A percentile compares a stretch with the other conserved stretches of the same genome.
These are phyloP conservation scores for Dichotomocladium elegans DNA, from an alignment of 371 early-diverging fungal species.

Conservation along the genomic window DNA sequence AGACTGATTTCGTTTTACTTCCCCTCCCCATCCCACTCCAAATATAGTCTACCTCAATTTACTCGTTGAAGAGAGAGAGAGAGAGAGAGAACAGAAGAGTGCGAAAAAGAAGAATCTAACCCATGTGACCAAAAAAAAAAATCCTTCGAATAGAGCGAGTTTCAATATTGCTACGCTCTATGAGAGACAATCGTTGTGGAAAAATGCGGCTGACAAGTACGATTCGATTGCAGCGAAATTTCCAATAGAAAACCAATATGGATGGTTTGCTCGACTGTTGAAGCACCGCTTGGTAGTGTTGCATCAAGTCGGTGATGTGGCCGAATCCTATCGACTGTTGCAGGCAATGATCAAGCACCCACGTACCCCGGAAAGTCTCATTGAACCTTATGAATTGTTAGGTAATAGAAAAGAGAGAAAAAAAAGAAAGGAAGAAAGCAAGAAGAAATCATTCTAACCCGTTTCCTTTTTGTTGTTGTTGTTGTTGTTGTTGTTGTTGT, in stretches of 20 bases:
- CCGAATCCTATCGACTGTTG: slow-evolving; percentile 3
- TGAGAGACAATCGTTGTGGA: slow-evolving; percentile 3
- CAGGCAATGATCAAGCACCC: slow-evolving; percentile 7
- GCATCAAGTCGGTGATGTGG: neutral
- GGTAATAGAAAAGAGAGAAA: slow-evolving; percentile 7
- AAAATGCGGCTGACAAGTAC: slow-evolving; percentile 12
- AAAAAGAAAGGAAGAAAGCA: neutral
- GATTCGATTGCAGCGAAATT: neutral
- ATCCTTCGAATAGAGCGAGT: slow-evolving; percentile 19
- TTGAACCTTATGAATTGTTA: slow-evolving; percentile 16
- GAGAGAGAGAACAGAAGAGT: no score
- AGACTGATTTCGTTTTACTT: neutral
- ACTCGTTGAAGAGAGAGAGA: no score
- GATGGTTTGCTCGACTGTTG: slow-evolving; percentile 12
- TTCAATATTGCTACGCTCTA: slow-evolving; percentile 12
- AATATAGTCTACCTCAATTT: no score
- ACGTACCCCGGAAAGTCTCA: neutral
- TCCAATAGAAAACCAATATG: slow-evolving; percentile 2
- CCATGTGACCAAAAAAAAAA: no score
- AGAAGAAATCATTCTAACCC: neutral
- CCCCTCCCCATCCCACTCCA: no score
- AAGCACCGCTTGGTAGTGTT: slow-evolving; percentile 9
- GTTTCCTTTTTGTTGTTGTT: neutral
- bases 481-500: neutral
- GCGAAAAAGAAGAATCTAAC: no score